Evolutionary conservation across 108 stramenopile genomes (phyloP).

Genomic region (Pseudonitzschia multistriata): DNA sequence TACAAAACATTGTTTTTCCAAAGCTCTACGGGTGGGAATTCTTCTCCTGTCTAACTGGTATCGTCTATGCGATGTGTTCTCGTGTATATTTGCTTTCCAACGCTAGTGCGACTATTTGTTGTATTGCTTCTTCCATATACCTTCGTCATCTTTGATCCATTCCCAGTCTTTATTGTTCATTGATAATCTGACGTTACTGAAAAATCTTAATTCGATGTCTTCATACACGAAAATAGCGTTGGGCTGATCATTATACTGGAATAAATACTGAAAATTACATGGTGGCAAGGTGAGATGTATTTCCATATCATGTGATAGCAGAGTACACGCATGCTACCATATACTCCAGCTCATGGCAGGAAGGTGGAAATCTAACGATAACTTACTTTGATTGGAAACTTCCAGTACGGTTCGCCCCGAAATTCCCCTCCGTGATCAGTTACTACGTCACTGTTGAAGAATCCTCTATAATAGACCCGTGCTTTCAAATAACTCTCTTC

Average conservation of each 20-base stretch:
- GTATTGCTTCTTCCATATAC: slow-evolving; percentile 27
- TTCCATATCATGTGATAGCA: not conserved
- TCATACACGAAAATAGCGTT: slow-evolving; percentile 23
- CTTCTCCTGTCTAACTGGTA: not conserved
- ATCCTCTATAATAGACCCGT: slow-evolving; percentile 33
- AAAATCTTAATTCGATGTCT: slow-evolving; percentile 34
- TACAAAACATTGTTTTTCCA: too few species aligned
- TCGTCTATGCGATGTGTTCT: too few species aligned
- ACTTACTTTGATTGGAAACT: slow-evolving; percentile 21
- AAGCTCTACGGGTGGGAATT: too few species aligned
- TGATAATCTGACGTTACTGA: slow-evolving; percentile 13
- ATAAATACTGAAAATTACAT: slow-evolving; percentile 10
- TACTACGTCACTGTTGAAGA: slow-evolving; percentile 19
- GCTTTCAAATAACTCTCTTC: slow-evolving; percentile 33
- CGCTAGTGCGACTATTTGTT: not conserved
- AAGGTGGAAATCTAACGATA: not conserved
- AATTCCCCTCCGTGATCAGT: slow-evolving; percentile 32
- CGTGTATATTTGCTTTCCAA: too few species aligned
- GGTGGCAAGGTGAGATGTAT: not conserved
- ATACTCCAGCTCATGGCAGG: not conserved
- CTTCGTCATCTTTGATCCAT: slow-evolving; percentile 19
- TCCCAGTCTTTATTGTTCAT: slow-evolving; percentile 38
- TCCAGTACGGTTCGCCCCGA: slow-evolving; percentile 25
- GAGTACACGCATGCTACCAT: too few species aligned
- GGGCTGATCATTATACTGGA: slow-evolving; percentile 22